A percentile compares a stretch with the other conserved stretches of the same genome.
These are phyloP conservation scores for Fusarium cicatricum DNA, from an alignment of 2,329 filamentous ascomycete genomes.

Conservation along the genomic window DNA sequence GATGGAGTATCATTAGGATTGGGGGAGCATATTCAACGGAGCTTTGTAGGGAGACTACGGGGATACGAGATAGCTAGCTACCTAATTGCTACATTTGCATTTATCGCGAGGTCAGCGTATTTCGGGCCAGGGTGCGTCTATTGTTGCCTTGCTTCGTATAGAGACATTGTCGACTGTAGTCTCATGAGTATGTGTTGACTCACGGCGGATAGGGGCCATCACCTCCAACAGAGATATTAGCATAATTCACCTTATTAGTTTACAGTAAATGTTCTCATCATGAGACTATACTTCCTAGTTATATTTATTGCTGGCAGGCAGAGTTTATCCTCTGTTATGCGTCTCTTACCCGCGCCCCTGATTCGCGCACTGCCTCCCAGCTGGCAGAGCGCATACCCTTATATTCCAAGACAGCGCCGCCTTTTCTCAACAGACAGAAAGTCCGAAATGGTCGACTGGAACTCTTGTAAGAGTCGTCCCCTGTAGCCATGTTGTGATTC, in stretches of 20 bases:
- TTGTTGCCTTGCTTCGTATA: too few species aligned
- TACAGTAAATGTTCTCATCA: too few species aligned
- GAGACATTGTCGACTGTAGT: too few species aligned
- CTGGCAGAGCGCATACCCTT: neutral
- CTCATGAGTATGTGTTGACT: too few species aligned
- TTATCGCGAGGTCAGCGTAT: conserved; percentile 2
- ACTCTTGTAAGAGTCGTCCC: too few species aligned
- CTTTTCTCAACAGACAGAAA: neutral
- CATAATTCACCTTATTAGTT: too few species aligned
- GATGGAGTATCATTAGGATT: conserved; percentile 30
- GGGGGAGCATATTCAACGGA: conserved; percentile 29
- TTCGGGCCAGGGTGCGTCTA: neutral
- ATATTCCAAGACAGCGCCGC: neutral
- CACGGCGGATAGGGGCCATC: too few species aligned
- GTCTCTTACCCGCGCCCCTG: neutral
- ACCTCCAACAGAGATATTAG: too few species aligned
- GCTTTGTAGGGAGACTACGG: conserved; percentile 26
- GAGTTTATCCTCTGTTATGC: too few species aligned
- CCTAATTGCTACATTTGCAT: conserved; percentile 13
- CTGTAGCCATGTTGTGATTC: too few species aligned
- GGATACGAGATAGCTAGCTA: conserved; percentile 13
- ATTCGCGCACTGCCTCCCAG: neutral
- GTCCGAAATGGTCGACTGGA: neutral
- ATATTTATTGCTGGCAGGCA: too few species aligned
- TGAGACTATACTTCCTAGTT: too few species aligned